phyloP scores from a whole-genome alignment of 2,329 filamentous ascomycete genomes.

The Diaporthe vaccinii region DNA sequence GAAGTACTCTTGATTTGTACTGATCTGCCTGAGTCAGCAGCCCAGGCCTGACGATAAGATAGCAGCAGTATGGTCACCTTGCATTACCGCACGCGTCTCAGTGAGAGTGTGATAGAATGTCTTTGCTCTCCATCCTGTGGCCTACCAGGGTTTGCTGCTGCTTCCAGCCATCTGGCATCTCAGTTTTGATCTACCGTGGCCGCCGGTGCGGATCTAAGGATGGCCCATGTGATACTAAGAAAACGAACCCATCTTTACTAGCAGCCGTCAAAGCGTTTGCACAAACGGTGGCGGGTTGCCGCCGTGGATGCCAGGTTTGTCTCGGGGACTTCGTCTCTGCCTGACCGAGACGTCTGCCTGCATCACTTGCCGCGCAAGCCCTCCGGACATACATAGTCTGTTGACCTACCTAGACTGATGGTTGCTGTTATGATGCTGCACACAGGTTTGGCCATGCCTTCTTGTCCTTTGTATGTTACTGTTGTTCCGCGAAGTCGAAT shows the following conservation, averaged over 20 bases:
- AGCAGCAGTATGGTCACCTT: background rate
- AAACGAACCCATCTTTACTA: conserved; percentile 4
- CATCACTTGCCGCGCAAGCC: conserved; percentile 9
- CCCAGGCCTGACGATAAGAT: background rate
- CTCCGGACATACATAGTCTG: background rate
- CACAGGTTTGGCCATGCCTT: background rate
- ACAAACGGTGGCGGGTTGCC: conserved; percentile 8
- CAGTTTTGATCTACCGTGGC: background rate
- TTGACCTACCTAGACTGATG: background rate
- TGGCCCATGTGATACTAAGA: background rate
- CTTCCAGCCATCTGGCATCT: background rate
- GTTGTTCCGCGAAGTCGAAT: background rate
- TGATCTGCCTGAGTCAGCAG: conserved; percentile 4
- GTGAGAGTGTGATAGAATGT: background rate
- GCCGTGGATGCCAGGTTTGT: background rate
- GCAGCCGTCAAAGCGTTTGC: conserved; percentile 21
- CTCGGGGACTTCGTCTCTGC: background rate
- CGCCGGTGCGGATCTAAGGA: background rate
- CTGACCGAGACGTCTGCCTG: conserved; percentile 21
- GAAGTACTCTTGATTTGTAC: background rate
- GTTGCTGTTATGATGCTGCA: background rate
- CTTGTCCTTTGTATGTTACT: background rate
- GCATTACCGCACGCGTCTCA: background rate
- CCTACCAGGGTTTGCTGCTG: background rate
- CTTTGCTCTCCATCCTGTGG: background rate